Evolutionary conservation across 78 protist species (phyloP), one percentile per base, ranked within the genome.

Genomic region (Dictyostelium intermedium): DNA sequence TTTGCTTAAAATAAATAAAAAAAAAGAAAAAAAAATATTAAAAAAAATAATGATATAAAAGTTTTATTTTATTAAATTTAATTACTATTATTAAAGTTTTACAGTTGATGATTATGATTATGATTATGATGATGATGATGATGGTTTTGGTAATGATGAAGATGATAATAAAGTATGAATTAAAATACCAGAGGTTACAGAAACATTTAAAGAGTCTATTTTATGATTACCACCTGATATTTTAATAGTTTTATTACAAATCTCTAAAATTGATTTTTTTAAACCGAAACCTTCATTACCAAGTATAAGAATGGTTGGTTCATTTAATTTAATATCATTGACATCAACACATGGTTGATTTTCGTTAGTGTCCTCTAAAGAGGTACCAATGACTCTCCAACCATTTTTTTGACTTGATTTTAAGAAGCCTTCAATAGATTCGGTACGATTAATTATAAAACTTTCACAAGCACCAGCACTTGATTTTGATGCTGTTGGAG

Each of bases 271-370:
- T 8, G 50, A 66, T n/a, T 39, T 20, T 32, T 80, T 76, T 23
- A 92, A 14, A n/a, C 96, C 96, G 72, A 69, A 86, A 30, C 96
- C 96, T 84, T 92, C 96, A 61, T 84, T 92, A 25, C 96, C 96
- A 34, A 92, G 35, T 18, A 92, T 74, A 1, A 92, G 66, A 7
- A 92, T 74, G 2, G 96, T 92, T 34, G 96, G 96, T 39, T 72
- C 30, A 25, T 61, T 25, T 3, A 89, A 23, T 86, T 83, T 60
- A 5, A 84, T n/a, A 10, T 23, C 11, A 23, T 60, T 30, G 1
- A 89, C 6, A 41, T 77, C 81, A 2, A 63, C 23, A 11, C 70
- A 79, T 7, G 32, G 32, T 30, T 23, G 11, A 23, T 77, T 43
- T 3, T 77, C 47, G 5, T 30, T 32, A 0, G 3, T 4, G 13